Conservation (phyloP, 257 asterid species). For the Parsonsia alboflavescens region DNA sequence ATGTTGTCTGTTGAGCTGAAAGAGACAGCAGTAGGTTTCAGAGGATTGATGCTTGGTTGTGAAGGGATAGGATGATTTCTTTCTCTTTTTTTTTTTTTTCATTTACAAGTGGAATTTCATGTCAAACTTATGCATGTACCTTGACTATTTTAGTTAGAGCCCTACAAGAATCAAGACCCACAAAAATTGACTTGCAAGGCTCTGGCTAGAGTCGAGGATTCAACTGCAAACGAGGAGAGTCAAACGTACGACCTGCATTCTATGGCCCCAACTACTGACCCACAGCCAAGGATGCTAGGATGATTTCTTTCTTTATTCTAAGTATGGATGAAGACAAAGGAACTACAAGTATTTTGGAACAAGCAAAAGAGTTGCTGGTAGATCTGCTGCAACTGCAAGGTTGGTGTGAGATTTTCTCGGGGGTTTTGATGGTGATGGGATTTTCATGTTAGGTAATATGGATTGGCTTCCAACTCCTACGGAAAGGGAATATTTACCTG, state of each 20-base stretch:
- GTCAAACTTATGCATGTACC: too few species aligned
- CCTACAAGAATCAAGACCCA: too few species aligned
- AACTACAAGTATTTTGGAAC: constrained; percentile 46
- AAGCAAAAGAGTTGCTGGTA: constrained; percentile 68
- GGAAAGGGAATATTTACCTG: background rate
- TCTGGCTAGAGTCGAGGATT: too few species aligned
- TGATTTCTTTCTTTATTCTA: background rate
- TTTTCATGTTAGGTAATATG: background rate
- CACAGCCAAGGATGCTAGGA: too few species aligned
- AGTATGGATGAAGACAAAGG: constrained; percentile 34
- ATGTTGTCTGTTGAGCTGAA: constrained; percentile 9
- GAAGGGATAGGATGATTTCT: constrained; percentile 20
- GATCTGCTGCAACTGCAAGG: constrained; percentile 26
- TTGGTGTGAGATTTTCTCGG: constrained; percentile 33
- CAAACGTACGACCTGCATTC: too few species aligned
- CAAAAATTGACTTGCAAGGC: too few species aligned
- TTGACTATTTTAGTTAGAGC: too few species aligned
- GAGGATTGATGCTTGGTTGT: constrained; percentile 15
- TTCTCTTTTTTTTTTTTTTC: too few species aligned
- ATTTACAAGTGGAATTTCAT: too few species aligned
- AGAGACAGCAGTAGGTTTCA: constrained; percentile 3
- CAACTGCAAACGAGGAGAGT: too few species aligned
- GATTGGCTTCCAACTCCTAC: background rate
- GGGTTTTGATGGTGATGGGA: constrained; percentile 17
- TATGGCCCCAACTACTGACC: too few species aligned